These are phyloP conservation scores for Mikania micrantha DNA, from an alignment of 129 eudicot genomes.

Conservation along the genomic window DNA sequence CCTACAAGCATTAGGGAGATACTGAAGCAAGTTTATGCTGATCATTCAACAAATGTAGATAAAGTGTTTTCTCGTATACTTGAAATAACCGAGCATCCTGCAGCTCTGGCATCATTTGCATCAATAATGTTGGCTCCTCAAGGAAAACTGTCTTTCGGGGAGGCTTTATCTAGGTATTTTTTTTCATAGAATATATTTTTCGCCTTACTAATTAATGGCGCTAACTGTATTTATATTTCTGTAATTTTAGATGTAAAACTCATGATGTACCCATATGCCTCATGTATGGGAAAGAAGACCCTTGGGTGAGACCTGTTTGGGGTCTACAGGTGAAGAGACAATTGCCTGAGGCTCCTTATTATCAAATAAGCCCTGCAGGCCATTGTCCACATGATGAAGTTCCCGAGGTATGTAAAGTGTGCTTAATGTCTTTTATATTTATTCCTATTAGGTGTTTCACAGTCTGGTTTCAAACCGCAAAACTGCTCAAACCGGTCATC, in stretches of 20 bases:
- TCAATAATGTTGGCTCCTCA: conserved; percentile 94
- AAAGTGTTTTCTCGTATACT: conserved; percentile 74
- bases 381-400: conserved; percentile 99
- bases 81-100: conserved; percentile 78
- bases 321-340: conserved; percentile 81
- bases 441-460: too few species aligned
- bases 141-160: conserved; percentile 63
- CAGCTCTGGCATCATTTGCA: conserved; percentile 91
- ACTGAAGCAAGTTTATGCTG: conserved; percentile 86
- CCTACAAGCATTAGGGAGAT: conserved; percentile 71
- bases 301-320: conserved; percentile 94
- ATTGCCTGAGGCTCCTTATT: conserved; percentile 86
- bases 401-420: conserved; percentile 63
- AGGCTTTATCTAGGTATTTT: conserved; percentile 66
- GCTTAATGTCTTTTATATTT: not conserved
- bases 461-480: too few species aligned
- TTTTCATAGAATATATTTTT: not conserved
- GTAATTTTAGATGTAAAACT: conserved; percentile 47
- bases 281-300: conserved; percentile 95
- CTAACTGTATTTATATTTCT: not conserved
- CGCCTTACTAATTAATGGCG: not conserved
- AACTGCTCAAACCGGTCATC: too few species aligned
- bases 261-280: conserved; percentile 71
- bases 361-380: conserved; percentile 94
- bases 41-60: conserved; percentile 84